Conservation (phyloP, 192 early-diverging fungal genomes). For the Coemansia sp. region DNA sequence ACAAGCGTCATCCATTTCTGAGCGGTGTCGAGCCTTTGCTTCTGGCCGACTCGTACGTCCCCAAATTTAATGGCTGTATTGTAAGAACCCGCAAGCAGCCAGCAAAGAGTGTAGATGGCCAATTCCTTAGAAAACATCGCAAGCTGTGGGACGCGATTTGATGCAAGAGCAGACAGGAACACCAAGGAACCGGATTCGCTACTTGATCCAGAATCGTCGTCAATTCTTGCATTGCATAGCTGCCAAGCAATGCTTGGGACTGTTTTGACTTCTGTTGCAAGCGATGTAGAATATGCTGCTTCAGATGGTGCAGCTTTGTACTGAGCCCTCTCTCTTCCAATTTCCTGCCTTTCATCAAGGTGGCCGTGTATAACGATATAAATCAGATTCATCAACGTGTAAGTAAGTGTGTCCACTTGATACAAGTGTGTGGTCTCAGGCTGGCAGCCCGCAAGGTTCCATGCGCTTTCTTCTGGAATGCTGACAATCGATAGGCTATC, state of each 20-base stretch:
- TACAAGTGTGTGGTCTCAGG: background rate
- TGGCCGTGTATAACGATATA: background rate
- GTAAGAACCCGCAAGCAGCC: conserved; percentile 19
- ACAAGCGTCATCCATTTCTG: conserved; percentile 19
- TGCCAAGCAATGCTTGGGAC: conserved; percentile 22
- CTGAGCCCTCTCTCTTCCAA: background rate
- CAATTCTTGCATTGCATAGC: conserved; percentile 9
- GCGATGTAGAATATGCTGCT: background rate
- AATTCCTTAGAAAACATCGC: conserved; percentile 7
- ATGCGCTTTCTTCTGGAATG: conserved; percentile 39
- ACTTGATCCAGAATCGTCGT: background rate
- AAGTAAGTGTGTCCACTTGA: background rate
- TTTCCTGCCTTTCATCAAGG: background rate
- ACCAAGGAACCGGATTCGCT: conserved; percentile 3
- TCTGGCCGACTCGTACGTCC: conserved; percentile 1
- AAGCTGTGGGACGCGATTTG: background rate
- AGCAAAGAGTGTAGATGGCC: conserved; percentile 10
- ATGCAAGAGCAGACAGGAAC: conserved; percentile 10
- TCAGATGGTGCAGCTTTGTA: background rate
- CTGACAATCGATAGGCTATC: conserved; percentile 39
- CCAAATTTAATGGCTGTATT: background rate
- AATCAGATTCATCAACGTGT: background rate
- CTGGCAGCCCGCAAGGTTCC: conserved; percentile 14
- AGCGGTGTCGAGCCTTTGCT: background rate
- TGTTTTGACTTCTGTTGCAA: background rate